Percentiles rank a stretch among this genome's conserved stretches.
phyloP scores from a whole-genome alignment of 1,284 basidiomycete species.

The Heterobasidion parviporum region DNA sequence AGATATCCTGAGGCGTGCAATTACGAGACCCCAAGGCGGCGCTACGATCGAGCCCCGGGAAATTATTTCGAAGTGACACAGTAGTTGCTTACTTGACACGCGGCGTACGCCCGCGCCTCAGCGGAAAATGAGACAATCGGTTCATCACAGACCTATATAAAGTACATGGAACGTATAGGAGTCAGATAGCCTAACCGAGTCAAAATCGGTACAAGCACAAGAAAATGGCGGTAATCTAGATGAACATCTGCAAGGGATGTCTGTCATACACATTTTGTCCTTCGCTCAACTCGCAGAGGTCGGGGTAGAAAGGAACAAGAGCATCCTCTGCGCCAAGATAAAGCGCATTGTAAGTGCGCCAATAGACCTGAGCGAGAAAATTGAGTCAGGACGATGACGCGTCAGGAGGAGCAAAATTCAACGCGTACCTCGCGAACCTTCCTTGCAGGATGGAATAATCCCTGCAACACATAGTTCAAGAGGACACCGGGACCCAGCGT shows the following conservation, averaged over 20 bases:
- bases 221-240: constrained; percentile 30
- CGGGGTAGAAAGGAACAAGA: constrained; percentile 93
- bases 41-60: no score
- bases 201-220: background rate
- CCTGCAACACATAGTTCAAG: constrained; percentile 86
- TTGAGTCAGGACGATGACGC: background rate
- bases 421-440: constrained; percentile 84
- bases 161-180: background rate
- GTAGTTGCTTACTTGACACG: no score
- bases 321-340: constrained; percentile 87
- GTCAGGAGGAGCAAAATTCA: background rate
- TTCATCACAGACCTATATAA: no score
- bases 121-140: no score
- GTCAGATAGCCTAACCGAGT: background rate
- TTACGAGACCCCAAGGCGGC: background rate
- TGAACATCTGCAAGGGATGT: constrained; percentile 77
- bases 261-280: constrained; percentile 84
- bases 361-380: constrained; percentile 50
- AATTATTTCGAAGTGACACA: background rate
- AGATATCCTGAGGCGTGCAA: background rate
- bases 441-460: constrained; percentile 91
- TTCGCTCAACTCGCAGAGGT: constrained; percentile 80
- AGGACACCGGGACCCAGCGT: constrained; percentile 92
- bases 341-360: constrained; percentile 87
- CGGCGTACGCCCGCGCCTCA: no score